phyloP scores from a whole-genome alignment of 2,329 filamentous ascomycete genomes.

The Talaromyces sp. region DNA sequence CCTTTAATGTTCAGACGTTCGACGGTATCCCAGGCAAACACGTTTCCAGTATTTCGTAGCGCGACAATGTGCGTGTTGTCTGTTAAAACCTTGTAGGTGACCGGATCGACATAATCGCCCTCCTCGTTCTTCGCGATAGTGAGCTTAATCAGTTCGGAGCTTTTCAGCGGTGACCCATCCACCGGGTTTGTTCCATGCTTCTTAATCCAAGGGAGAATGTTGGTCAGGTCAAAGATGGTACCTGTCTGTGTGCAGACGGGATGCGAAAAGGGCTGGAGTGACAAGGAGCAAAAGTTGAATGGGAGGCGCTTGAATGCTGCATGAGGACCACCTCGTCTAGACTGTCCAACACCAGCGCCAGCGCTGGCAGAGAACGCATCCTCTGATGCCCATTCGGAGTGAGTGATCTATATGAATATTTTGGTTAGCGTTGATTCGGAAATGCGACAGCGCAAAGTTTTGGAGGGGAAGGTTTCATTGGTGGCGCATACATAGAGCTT shows the following conservation, averaged over 20 bases:
- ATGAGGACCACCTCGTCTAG: slow-evolving; percentile 53
- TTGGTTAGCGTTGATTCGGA: slow-evolving; percentile 20
- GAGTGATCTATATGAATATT: slow-evolving; percentile 69
- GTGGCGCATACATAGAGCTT: slow-evolving; percentile 50
- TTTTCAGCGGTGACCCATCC: slow-evolving; percentile 75
- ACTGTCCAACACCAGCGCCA: slow-evolving; percentile 66
- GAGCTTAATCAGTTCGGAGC: slow-evolving; percentile 83
- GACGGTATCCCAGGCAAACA: slow-evolving; percentile 94
- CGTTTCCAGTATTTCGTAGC: slow-evolving; percentile 83
- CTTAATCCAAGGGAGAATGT: slow-evolving; percentile 91
- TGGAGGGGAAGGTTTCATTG: not conserved
- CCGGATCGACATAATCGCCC: slow-evolving; percentile 89
- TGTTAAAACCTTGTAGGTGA: slow-evolving; percentile 96
- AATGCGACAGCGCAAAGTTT: slow-evolving; percentile 11
- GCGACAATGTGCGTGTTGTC: slow-evolving; percentile 98
- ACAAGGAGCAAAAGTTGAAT: slow-evolving; percentile 97
- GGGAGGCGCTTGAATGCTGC: slow-evolving; percentile 83
- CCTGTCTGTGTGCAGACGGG: slow-evolving; percentile 88
- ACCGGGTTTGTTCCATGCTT: slow-evolving; percentile 93
- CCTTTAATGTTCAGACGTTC: slow-evolving; percentile 94
- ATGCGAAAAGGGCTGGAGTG: slow-evolving; percentile 90
- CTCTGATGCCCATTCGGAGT: slow-evolving; percentile 93
- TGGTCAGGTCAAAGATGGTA: slow-evolving; percentile 91
- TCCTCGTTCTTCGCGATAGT: slow-evolving; percentile 91
- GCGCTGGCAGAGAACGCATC: slow-evolving; percentile 84